phyloP scores from a whole-genome alignment of 2,329 filamentous ascomycete species.

The Clarireedia homoeocarpa region DNA sequence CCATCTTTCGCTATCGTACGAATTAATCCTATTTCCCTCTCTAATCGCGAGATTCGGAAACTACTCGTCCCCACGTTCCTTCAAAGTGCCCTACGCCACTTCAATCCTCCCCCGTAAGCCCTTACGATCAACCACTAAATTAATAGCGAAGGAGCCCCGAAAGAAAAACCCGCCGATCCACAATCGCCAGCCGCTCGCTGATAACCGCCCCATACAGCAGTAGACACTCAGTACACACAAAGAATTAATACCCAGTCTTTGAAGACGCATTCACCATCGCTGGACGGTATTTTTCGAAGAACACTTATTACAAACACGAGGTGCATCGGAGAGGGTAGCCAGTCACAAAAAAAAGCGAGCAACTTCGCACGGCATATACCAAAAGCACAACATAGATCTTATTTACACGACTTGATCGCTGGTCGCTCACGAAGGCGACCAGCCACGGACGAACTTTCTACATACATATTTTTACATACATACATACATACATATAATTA shows the following conservation, averaged over 20 bases:
- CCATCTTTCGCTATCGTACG: neutral
- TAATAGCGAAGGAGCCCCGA: slow-evolving; percentile 3
- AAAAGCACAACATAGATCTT: slow-evolving; percentile 3
- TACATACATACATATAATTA: slow-evolving; percentile 1
- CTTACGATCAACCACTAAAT: slow-evolving; percentile 6
- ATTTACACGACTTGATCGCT: slow-evolving; percentile 11
- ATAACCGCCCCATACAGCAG: no score
- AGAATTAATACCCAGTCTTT: slow-evolving; percentile 1
- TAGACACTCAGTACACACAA: neutral
- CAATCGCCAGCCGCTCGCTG: neutral
- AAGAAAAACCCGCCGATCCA: neutral
- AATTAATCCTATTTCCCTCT: neutral
- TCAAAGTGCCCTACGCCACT: neutral
- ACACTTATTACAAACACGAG: slow-evolving; percentile 1
- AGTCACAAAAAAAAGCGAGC: neutral
- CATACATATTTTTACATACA: neutral
- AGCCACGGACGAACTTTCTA: slow-evolving; percentile 1
- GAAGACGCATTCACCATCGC: slow-evolving; percentile 2
- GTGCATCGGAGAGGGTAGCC: neutral
- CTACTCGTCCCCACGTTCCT: slow-evolving; percentile 4
- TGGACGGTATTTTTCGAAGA: slow-evolving; percentile 3
- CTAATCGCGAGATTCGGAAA: slow-evolving; percentile 6
- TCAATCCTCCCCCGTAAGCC: neutral
- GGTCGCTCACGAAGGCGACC: slow-evolving; percentile 18
- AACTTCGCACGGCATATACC: slow-evolving; percentile 6